Evolutionary conservation across 441 rosid species (phyloP), one percentile per base, ranked within the genome.

Genomic region (Pelargonium myrrhifolium): DNA sequence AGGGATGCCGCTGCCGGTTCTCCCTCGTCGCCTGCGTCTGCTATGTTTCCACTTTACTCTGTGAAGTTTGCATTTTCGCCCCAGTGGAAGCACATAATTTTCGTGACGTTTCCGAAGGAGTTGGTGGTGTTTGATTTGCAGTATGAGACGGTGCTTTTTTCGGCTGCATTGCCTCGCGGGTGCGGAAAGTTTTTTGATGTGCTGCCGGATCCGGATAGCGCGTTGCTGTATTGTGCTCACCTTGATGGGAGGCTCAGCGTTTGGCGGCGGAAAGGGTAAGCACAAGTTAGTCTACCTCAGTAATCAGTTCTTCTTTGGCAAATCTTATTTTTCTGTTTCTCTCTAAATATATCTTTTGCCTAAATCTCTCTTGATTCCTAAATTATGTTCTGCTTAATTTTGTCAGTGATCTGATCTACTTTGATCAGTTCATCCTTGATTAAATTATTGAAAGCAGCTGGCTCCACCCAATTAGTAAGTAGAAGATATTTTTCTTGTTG

Each of bases 231-330:
- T 62, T 91, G 99, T 70, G 89, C 88, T 71, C 99, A 94, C 68
- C 75, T 92, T 18, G 97, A 91, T 71, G 99, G 99, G 37, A 87
- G 73, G 81, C 84, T 94, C 84, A 94, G 96, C 83, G 84, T 89
- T 66, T 94, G 99, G 99, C 84, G 84, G 66, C 85, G 94, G 14
- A 87, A 89, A 80, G 93, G 88, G 99, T 93, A 86, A 76, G 96
- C 70, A 56, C 20, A 18, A 56, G 21, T 21, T 56, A 28, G 14
- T 18, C 22, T 9, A 18, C 0, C 58, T 51, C 9, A 2, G 1
- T 22, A 22, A 22, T 22, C 2, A 6, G 0, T 15, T 51, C 21
- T 49, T 49, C 14, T 49, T 49, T 49, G 6, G 55, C 18, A 49
- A 45, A 45, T 3, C 12, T 45, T 12, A 11, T 5, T 35, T 35